A percentile compares a stretch with the other conserved stretches of the same genome.
phyloP scores from a whole-genome alignment of 371 early-diverging fungal genomes.

The Batkoa obscura region DNA sequence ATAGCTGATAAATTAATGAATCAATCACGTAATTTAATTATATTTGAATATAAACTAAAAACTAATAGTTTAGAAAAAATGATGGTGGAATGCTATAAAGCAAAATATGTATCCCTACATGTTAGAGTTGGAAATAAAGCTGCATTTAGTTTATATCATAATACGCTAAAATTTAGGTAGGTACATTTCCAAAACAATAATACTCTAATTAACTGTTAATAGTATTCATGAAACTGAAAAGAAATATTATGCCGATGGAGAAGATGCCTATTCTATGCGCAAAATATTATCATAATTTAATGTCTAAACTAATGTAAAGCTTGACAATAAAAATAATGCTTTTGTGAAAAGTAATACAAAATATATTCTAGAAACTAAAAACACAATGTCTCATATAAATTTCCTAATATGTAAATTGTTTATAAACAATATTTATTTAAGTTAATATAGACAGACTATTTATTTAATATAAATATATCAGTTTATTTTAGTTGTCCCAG shows the following conservation, averaged over 20 bases:
- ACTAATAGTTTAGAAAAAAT: slow-evolving; percentile 28
- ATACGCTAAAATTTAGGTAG: slow-evolving; percentile 62
- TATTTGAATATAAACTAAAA: neutral
- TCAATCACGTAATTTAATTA: slow-evolving; percentile 43
- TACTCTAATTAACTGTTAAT: neutral
- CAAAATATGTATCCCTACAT: slow-evolving; percentile 77
- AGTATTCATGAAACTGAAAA: slow-evolving; percentile 68
- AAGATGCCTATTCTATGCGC: slow-evolving; percentile 74
- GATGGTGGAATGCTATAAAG: slow-evolving; percentile 76
- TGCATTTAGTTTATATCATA: slow-evolving; percentile 76
- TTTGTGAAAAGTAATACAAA: too few relatives aligned
- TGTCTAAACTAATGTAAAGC: too few relatives aligned
- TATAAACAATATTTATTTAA: too few relatives aligned
- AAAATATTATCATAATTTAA: slow-evolving; percentile 10
- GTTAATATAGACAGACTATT: too few relatives aligned
- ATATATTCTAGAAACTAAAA: too few relatives aligned
- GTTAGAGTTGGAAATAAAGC: slow-evolving; percentile 88
- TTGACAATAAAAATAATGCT: too few relatives aligned
- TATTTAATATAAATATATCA: too few relatives aligned
- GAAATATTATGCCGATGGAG: slow-evolving; percentile 96
- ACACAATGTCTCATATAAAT: too few relatives aligned
- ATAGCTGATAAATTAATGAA: slow-evolving; percentile 88
- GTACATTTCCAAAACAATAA: neutral
- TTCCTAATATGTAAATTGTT: too few relatives aligned
- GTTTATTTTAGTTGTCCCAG: too few relatives aligned